Evolutionary conservation across 164 flowering plant species (phyloP), one percentile per base, ranked within the genome.

Genomic region (Dillenia turbinata): DNA sequence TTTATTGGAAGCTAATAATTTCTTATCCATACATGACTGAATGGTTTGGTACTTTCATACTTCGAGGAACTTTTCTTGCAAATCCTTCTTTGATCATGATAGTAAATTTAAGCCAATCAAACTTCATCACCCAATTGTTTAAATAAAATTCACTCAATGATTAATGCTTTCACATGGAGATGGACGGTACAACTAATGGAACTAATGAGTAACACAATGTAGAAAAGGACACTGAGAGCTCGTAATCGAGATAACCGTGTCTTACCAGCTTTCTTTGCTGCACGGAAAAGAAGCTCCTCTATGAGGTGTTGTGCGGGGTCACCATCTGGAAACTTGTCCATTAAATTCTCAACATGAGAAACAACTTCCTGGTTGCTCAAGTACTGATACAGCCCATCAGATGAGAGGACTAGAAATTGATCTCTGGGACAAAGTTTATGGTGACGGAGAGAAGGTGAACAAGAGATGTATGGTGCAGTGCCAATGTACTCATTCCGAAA

Each of bases 201-300:
- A 33, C 6, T 33, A 33, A 33, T 33, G 40, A 26, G 40, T 33
- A 5, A 33, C 40, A 33, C 6, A 7, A 33, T 33, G 40, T 33
- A 33, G 7, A 33, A 33, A 33, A 33, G 40, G 40, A 33, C 7
- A 33, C 40, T 33, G 40, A 33, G 40, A 33, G 40, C 40, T 33
- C 5, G 40, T 4, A 33, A 4, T 33, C 4, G n/a, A 61, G 33
- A 43, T 48, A 47, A 33, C 49, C 10, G 48, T 50, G 11, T 26
- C 59, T 66, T 83, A 95, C 99, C 99, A 64, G 99, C 99, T 85
- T 92, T 95, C 76, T 87, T 90, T 49, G 99, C 99, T 65, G 99
- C 99, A 69, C 97, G 95, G 47, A 65, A 73, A 22, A 95, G 92
- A 73, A 95, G 89, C 79, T 95, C 99, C 75, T 92, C 97, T 62